phyloP scores from a whole-genome alignment of 768 basidiomycete species.

The Hericium coralloides region DNA sequence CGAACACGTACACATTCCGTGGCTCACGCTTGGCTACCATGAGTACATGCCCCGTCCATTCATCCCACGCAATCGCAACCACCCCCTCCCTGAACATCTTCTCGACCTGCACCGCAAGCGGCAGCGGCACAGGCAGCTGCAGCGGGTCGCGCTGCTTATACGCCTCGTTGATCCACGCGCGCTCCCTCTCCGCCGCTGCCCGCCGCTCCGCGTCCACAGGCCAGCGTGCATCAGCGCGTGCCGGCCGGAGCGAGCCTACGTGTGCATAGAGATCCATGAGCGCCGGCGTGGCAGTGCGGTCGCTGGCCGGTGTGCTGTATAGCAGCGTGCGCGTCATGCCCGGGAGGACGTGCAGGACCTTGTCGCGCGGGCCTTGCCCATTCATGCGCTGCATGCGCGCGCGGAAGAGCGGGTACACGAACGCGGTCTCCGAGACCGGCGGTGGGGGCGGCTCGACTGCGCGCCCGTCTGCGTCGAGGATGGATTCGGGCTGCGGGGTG shows the following conservation, averaged over 20 bases:
- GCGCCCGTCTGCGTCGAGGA: background rate
- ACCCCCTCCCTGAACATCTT: constrained; percentile 7
- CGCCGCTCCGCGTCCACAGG: constrained; percentile 9
- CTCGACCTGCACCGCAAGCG: constrained; percentile 4
- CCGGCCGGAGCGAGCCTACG: constrained; percentile 6
- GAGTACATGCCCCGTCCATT: constrained; percentile 10
- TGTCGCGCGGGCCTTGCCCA: background rate
- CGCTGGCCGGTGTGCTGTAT: constrained; percentile 4
- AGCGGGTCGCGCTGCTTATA: constrained; percentile 4
- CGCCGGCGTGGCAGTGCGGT: constrained; percentile 4
- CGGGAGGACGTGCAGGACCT: constrained; percentile 7
- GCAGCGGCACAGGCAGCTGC: constrained; percentile 9
- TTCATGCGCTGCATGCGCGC: constrained; percentile 1
- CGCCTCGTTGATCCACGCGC: constrained; percentile 10
- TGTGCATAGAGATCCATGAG: constrained; percentile 11
- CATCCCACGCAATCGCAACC: constrained; percentile 10
- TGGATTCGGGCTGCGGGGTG: background rate
- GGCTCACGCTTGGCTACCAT: constrained; percentile 8
- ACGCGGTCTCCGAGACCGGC: background rate
- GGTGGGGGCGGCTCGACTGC: background rate
- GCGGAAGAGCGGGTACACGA: constrained; percentile 9
- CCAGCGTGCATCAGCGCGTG: constrained; percentile 5
- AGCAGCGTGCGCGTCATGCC: constrained; percentile 7
- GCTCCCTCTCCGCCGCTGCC: constrained; percentile 10
- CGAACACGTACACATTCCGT: constrained; percentile 8